Conservation (phyloP, 345 rosid species). For the Noccaea caerulescens region DNA sequence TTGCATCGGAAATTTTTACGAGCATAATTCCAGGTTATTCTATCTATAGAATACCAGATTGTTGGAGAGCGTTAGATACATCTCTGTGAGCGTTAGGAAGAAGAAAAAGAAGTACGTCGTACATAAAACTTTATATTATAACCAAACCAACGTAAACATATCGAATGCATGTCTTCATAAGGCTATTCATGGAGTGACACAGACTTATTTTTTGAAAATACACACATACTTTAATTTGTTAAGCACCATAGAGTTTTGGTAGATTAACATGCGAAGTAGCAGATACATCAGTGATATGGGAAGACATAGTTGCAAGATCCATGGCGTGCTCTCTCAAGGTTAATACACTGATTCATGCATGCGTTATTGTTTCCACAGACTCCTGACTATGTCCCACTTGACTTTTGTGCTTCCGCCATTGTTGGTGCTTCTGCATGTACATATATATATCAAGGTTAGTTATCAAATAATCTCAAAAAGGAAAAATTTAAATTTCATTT, state of each 20-base stretch:
- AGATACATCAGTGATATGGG: slow-evolving; percentile 10
- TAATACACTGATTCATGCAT: slow-evolving; percentile 4
- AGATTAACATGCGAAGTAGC: slow-evolving; percentile 7
- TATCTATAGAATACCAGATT: no score
- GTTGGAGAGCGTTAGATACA: no score
- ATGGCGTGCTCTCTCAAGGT: slow-evolving; percentile 12
- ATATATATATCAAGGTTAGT: background rate
- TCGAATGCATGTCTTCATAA: slow-evolving; percentile 9
- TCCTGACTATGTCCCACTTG: slow-evolving; percentile 22
- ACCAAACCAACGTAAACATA: slow-evolving; percentile 16
- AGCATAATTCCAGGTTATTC: no score
- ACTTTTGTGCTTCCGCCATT: slow-evolving; percentile 10
- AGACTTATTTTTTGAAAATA: slow-evolving; percentile 22
- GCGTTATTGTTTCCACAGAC: slow-evolving; percentile 5
- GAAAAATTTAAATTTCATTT: background rate
- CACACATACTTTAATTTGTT: background rate
- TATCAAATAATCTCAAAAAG: background rate
- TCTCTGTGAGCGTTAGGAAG: no score
- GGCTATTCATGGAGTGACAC: background rate
- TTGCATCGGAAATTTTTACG: no score
- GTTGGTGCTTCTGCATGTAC: slow-evolving; percentile 16
- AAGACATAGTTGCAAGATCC: slow-evolving; percentile 19
- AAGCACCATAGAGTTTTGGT: background rate
- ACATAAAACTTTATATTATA: slow-evolving; percentile 8
- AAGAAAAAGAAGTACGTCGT: background rate